Conservation (phyloP, 331 rosid species). For the Dryas integrifolia region DNA sequence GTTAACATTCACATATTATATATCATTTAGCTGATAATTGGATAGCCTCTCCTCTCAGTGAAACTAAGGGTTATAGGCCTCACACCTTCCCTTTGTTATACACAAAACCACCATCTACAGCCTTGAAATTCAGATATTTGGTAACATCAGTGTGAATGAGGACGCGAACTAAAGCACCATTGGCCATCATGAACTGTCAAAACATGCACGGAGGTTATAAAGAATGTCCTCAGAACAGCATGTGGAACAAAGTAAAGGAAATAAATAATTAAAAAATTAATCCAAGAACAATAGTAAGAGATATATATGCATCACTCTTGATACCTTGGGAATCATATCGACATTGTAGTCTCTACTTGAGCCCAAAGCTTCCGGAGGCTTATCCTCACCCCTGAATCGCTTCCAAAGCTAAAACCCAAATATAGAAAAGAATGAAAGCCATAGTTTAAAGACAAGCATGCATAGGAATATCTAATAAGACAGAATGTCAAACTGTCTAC, state of each 20-base stretch:
- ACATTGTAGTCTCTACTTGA: slow-evolving; percentile 38
- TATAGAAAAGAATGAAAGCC: background rate
- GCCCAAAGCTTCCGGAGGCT: slow-evolving; percentile 29
- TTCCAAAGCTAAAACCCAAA: slow-evolving; percentile 35
- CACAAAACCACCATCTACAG: slow-evolving; percentile 42
- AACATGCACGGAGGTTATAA: background rate
- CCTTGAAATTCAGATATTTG: slow-evolving; percentile 41
- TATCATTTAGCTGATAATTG: background rate
- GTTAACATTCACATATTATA: background rate
- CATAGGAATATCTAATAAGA: background rate
- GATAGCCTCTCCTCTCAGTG: background rate
- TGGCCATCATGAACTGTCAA: slow-evolving; percentile 43
- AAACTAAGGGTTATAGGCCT: background rate
- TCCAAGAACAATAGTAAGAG: background rate
- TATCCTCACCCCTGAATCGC: slow-evolving; percentile 32
- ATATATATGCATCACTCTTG: background rate
- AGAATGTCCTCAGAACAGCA: background rate
- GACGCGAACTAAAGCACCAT: slow-evolving; percentile 38
- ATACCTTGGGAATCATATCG: slow-evolving; percentile 47
- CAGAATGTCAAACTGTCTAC: background rate
- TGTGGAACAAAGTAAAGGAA: background rate
- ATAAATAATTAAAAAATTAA: background rate
- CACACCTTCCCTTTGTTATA: slow-evolving; percentile 43
- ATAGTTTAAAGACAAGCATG: background rate
- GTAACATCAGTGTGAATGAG: slow-evolving; percentile 46